Conservation (phyloP, 2,329 filamentous ascomycete genomes). For the Botrytis cinerea region DNA sequence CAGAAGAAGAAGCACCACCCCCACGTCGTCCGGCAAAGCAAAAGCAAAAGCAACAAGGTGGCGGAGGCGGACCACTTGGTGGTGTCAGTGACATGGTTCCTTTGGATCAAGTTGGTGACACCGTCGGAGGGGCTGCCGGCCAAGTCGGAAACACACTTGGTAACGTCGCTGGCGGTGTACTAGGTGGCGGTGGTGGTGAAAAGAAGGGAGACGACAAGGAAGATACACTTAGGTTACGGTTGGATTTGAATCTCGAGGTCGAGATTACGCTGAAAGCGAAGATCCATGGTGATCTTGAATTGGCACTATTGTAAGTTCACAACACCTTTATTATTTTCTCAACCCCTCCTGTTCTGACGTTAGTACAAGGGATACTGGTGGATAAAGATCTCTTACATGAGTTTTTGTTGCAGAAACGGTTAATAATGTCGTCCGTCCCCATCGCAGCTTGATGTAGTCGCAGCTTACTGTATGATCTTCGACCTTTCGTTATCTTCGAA, state of each 20-base stretch:
- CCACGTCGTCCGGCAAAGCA: constrained; percentile 20
- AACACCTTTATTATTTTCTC: constrained; percentile 11
- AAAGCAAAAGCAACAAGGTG: constrained; percentile 17
- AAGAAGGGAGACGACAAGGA: constrained; percentile 41
- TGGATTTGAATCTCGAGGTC: constrained; percentile 77
- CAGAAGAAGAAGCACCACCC: constrained; percentile 20
- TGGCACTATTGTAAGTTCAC: constrained; percentile 42
- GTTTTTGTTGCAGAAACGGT: constrained; percentile 21
- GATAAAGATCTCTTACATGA: constrained; percentile 20
- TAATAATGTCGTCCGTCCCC: constrained; percentile 18
- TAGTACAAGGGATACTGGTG: constrained; percentile 23
- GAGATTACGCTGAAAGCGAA: constrained; percentile 79
- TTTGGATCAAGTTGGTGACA: constrained; percentile 17
- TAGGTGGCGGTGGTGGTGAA: constrained; percentile 17
- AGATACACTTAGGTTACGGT: constrained; percentile 63
- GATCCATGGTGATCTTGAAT: constrained; percentile 80
- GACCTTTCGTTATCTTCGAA: constrained; percentile 11
- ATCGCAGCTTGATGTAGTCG: constrained; percentile 15
- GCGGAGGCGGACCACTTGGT: constrained; percentile 20
- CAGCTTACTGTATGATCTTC: constrained; percentile 9
- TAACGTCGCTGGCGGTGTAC: constrained; percentile 8
- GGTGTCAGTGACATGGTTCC: constrained; percentile 24
- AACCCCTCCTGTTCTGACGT: constrained; percentile 20
- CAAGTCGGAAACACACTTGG: constrained; percentile 21
- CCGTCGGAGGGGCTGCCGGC: constrained; percentile 17